Evolutionary conservation across 129 eudicot genomes (phyloP), one percentile per base, ranked within the genome.

Genomic region (Gnaphalium uliginosum): DNA sequence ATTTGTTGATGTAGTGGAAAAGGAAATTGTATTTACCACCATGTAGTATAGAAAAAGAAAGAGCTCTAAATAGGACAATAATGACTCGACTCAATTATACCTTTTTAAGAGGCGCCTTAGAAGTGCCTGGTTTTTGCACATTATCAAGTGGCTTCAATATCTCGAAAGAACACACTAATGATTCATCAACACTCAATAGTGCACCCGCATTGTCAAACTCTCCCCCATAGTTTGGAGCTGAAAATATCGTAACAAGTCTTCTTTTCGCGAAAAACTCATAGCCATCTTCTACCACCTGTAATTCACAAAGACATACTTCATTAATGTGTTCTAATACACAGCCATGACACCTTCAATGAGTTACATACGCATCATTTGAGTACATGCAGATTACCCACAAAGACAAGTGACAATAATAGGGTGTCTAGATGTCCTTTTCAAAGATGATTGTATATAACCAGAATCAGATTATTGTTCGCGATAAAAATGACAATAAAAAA

Each of bases 151-250:
- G 96, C 67, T 91, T 91, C 75, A 91, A 67, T 73, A 91, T 91
- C 87, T 89, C 96, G 32, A 91, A 91, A 30, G 97, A 88, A 71
- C 97, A 91, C 56, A 89, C 77, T 61, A 91, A 78, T 13, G 88
- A 74, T 65, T 85, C 83, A 66, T 91, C 92, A 64, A 91, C 92
- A 76, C 88, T 88, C 78, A 91, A 69, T 41, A 91, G 78, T 56
- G 97, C 97, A 79, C 97, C 97, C 24, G 72, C 97, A 76, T 91
- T 91, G 78, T 91, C 97, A 72, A 91, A 88, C 76, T 91, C 97
- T 13, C 95, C 97, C 35, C 97, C 96, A 50, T 91, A 89, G 82
- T 91, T 91, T 74, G 97, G 97, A 71, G 97, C 97, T 18, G 97
- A 89, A 80, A 91, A 91, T 74, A 91, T 63, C 0, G 97, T 91